phyloP scores from a whole-genome alignment of 139 green algal species.

The Chlorella sorokiniana region DNA sequence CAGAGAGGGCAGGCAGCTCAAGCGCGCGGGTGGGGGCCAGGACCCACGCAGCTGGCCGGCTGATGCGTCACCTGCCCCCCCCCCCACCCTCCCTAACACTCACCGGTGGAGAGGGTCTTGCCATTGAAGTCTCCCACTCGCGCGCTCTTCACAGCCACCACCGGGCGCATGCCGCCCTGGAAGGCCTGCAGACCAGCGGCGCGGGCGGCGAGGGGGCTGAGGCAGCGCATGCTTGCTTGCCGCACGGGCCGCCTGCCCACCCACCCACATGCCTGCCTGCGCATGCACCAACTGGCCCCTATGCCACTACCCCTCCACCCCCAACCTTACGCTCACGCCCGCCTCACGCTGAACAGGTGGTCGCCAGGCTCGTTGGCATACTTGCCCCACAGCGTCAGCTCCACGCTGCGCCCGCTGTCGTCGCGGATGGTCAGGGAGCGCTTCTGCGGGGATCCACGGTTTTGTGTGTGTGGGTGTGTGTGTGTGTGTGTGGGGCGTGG shows the following conservation, averaged over 20 bases:
- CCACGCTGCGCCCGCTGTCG: slow-evolving; percentile 72
- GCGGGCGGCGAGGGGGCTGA: not conserved
- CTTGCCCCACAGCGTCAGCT: slow-evolving; percentile 91
- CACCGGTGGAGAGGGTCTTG: slow-evolving; percentile 76
- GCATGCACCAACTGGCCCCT: not conserved
- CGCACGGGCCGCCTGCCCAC: too few relatives aligned
- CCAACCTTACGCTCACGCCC: too few relatives aligned
- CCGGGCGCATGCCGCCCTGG: slow-evolving; percentile 53
- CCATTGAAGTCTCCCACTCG: slow-evolving; percentile 96
- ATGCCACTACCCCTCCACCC: too few relatives aligned
- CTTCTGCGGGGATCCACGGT: slow-evolving; percentile 72
- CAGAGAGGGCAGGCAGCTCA: not conserved
- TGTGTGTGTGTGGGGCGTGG: too few relatives aligned
- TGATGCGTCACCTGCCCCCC: not conserved
- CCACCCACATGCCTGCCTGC: too few relatives aligned
- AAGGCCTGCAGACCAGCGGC: not conserved
- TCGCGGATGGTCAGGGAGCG: slow-evolving; percentile 81
- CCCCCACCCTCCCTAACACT: not conserved
- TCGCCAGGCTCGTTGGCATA: slow-evolving; percentile 67
- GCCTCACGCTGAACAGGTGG: slow-evolving; percentile 60
- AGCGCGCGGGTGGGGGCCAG: not conserved
- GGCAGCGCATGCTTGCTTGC: too few relatives aligned
- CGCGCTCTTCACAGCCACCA: slow-evolving; percentile 85
- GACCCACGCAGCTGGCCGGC: not conserved
- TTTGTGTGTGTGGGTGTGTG: too few relatives aligned